These are phyloP conservation scores for Jatropha multifida DNA, from an alignment of 441 rosid genomes.

Conservation along the genomic window DNA sequence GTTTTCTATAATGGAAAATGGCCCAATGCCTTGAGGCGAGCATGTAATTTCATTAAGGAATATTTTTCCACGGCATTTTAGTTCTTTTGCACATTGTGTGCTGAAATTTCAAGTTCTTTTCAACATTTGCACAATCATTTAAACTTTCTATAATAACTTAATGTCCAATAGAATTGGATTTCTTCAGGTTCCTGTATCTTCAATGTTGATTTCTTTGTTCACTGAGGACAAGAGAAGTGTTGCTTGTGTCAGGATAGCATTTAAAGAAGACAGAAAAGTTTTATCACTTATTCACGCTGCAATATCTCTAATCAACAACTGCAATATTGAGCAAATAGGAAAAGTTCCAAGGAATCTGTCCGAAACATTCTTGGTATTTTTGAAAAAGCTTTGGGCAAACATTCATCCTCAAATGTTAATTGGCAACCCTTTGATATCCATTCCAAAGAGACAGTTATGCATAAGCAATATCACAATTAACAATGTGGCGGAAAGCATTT, in stretches of 20 bases:
- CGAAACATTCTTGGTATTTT: conserved; percentile 29
- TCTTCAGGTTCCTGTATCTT: conserved; percentile 44
- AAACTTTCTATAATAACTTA: conserved; percentile 23
- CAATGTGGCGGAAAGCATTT: conserved; percentile 52
- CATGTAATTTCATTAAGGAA: neutral
- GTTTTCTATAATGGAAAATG: neutral
- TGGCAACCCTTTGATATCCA: conserved; percentile 18
- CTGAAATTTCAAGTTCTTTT: conserved; percentile 3
- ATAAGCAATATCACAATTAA: conserved; percentile 35
- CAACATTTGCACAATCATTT: no score
- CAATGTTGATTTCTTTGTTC: conserved; percentile 26
- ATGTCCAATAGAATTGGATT: conserved; percentile 36
- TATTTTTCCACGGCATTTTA: neutral
- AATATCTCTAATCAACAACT: conserved; percentile 43
- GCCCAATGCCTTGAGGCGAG: neutral
- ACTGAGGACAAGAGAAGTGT: conserved; percentile 22
- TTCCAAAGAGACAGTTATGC: conserved; percentile 23
- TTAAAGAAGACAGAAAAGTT: conserved; percentile 31
- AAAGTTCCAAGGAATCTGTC: conserved; percentile 37
- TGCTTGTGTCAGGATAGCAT: conserved; percentile 26
- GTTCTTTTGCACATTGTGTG: conserved; percentile 2
- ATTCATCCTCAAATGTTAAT: conserved; percentile 35
- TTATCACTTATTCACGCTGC: conserved; percentile 40
- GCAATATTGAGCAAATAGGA: conserved; percentile 35
- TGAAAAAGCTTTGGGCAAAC: conserved; percentile 46